A percentile compares a stretch with the other conserved stretches of the same genome.
Conservation (phyloP, 2,329 filamentous ascomycete species). For the Orbilia javanica region DNA sequence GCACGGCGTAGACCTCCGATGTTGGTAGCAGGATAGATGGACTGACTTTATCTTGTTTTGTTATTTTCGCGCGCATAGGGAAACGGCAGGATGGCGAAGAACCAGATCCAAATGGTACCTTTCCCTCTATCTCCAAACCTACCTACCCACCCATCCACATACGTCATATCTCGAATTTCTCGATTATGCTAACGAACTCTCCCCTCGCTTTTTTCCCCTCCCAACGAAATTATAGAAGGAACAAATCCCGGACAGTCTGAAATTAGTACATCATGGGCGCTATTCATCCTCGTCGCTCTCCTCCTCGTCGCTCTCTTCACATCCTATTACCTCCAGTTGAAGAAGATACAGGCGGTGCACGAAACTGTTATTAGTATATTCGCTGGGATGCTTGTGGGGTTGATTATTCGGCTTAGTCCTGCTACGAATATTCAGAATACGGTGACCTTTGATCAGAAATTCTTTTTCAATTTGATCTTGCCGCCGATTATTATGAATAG, state of each 20-base stretch:
- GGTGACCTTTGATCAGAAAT: slow-evolving; percentile 97
- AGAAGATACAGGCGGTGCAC: slow-evolving; percentile 96
- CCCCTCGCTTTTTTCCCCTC: background rate
- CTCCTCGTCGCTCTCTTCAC: slow-evolving; percentile 95
- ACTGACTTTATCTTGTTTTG: background rate
- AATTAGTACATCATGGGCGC: slow-evolving; percentile 93
- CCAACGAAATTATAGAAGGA: slow-evolving; percentile 67
- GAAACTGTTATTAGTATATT: slow-evolving; percentile 99
- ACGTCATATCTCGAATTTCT: slow-evolving; percentile 21
- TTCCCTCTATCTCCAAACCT: background rate
- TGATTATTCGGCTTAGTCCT: slow-evolving; percentile 84
- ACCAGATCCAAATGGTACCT: slow-evolving; percentile 41
- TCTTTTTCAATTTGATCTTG: slow-evolving; percentile 99
- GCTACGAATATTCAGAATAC: slow-evolving; percentile 87
- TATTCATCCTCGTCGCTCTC: slow-evolving; percentile 95
- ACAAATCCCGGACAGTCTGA: slow-evolving; percentile 90
- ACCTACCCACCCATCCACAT: slow-evolving; percentile 12
- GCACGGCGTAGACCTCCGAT: background rate
- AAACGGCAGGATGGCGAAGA: slow-evolving; percentile 57
- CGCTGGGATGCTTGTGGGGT: slow-evolving; percentile 86
- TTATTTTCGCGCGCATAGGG: slow-evolving; percentile 9
- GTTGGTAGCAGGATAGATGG: background rate
- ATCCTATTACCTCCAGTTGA: slow-evolving; percentile 95
- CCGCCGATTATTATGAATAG: slow-evolving; percentile 97
- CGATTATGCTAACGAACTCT: background rate